Base-by-base conservation (phyloP, 1,284 basidiomycete species). In the Leccinum olivaceoglutinosum region DNA sequence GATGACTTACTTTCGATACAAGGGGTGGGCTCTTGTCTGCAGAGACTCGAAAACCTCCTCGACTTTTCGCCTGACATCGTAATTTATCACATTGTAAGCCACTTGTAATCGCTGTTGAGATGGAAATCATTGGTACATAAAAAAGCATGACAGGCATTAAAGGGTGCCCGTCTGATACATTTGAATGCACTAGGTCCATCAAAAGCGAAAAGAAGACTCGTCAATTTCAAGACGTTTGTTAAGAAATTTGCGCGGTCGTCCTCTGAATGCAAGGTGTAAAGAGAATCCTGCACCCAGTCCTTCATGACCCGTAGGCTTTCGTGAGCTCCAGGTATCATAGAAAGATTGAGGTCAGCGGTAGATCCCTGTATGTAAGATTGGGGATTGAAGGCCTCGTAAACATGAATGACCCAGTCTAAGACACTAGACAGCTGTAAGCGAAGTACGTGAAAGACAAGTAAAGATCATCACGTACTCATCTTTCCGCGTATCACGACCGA, bases 301-400 rank as follows among this genome's bases (percentile, higher is more conserved):
- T 73, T 76, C 58, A 81, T 72, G 9, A 80, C 69, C 6, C 71
- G 70, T 1, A 80, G 68, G 2, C 74, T 73, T 46, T 70, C 74
- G 4, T 66, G 64, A 29, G 72, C 77, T 59, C 79, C 76, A 0
- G 79, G 78, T 49, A 83, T 79, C 9, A 66, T 53, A 0, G 66
- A 63, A 0, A 73, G 49, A 54, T 78, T 67, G 3, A 82, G 69
- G 25, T 74, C 68, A 0, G 76, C 70, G 0, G 68, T 63, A 1
- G 76, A 74, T 21, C 82, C 82, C 49, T 81, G 73, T 11, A 68
- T 62, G 61, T 75, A 73, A 57, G 67, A 74, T 5, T 77, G 65
- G 1, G 82, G 81, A 54, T 78, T 73, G 4, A 82, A 55, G 4
- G 78, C 73, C 32, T 80, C 74, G 56, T 79, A 80, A 2, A 83